Percentiles rank a stretch among this genome's conserved stretches.
Evolutionary conservation across 352 stramenopile species (phyloP).

Genomic region (Hyaloperonospora brassicae): DNA sequence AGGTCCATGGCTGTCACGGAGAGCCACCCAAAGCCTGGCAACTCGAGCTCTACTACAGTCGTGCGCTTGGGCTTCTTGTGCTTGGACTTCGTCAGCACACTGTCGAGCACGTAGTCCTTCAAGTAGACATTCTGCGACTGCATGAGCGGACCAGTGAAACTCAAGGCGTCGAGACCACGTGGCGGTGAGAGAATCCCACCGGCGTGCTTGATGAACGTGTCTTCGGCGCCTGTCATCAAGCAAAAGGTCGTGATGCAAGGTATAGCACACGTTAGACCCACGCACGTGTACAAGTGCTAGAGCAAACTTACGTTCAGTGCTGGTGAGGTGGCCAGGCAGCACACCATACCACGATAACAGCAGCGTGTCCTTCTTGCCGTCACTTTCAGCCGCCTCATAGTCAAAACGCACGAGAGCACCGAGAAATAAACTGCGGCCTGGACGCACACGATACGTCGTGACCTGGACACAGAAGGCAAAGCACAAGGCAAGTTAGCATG

Average conservation of each 20-base stretch:
- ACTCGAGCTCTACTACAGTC: slow-evolving; percentile 65
- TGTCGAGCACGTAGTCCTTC: slow-evolving; percentile 60
- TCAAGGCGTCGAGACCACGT: slow-evolving; percentile 66
- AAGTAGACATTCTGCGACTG: slow-evolving; percentile 51
- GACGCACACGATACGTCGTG: slow-evolving; percentile 58
- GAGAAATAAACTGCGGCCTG: slow-evolving; percentile 70
- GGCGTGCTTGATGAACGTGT: slow-evolving; percentile 74
- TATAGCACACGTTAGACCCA: slow-evolving; percentile 1
- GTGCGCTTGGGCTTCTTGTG: slow-evolving; percentile 76
- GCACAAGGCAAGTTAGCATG: neutral
- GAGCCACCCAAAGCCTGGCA: slow-evolving; percentile 77
- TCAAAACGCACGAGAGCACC: slow-evolving; percentile 69
- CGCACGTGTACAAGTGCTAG: neutral
- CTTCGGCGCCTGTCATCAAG: slow-evolving; percentile 40
- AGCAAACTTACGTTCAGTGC: slow-evolving; percentile 57
- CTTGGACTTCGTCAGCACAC: slow-evolving; percentile 62
- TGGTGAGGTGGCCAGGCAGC: slow-evolving; percentile 72
- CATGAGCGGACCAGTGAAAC: slow-evolving; percentile 57
- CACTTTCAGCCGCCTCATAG: slow-evolving; percentile 41
- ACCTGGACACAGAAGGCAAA: slow-evolving; percentile 27
- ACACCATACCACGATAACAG: slow-evolving; percentile 81
- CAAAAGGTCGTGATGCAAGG: slow-evolving; percentile 4
- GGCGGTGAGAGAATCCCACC: slow-evolving; percentile 70
- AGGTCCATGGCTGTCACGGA: slow-evolving; percentile 70
- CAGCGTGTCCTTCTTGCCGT: slow-evolving; percentile 48